These are phyloP conservation scores for Pythium periplocum DNA, from an alignment of 352 stramenopile genomes.

Conservation along the genomic window DNA sequence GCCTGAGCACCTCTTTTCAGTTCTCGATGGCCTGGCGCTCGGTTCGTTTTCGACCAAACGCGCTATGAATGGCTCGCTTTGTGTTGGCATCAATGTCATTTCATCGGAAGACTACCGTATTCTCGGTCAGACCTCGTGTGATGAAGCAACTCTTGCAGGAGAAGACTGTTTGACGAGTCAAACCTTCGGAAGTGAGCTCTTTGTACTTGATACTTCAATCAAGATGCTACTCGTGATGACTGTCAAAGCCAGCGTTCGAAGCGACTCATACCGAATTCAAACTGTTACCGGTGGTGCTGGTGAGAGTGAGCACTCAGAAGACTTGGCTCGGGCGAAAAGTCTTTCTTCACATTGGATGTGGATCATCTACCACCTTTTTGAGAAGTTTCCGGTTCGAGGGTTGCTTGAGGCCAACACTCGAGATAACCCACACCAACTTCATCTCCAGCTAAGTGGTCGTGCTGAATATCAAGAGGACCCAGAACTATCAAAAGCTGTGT, in stretches of 20 bases:
- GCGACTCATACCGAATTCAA: constrained; percentile 48
- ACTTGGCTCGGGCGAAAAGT: constrained; percentile 20
- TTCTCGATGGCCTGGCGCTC: not conserved
- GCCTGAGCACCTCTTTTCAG: not conserved
- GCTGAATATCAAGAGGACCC: not conserved
- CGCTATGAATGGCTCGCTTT: not conserved
- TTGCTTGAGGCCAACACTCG: constrained; percentile 2
- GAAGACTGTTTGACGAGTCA: not conserved
- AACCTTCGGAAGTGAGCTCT: not conserved
- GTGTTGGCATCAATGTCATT: not conserved
- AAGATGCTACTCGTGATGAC: not conserved
- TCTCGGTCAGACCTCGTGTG: not conserved
- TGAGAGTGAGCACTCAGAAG: constrained; percentile 9
- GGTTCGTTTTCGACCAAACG: not conserved
- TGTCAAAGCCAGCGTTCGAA: constrained; percentile 19
- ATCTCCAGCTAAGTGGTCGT: not conserved
- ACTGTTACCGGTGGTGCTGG: constrained; percentile 21
- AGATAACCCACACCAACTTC: not conserved
- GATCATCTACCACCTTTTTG: constrained; percentile 28
- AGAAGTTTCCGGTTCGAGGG: constrained; percentile 29
- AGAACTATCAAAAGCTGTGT: constrained; percentile 3
- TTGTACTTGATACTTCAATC: not conserved
- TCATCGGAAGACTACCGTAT: not conserved
- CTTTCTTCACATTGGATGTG: constrained; percentile 27
- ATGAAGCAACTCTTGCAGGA: not conserved